Conservation (phyloP, 2,329 filamentous ascomycete species). For the Lasiodiplodia gonubiensis region DNA sequence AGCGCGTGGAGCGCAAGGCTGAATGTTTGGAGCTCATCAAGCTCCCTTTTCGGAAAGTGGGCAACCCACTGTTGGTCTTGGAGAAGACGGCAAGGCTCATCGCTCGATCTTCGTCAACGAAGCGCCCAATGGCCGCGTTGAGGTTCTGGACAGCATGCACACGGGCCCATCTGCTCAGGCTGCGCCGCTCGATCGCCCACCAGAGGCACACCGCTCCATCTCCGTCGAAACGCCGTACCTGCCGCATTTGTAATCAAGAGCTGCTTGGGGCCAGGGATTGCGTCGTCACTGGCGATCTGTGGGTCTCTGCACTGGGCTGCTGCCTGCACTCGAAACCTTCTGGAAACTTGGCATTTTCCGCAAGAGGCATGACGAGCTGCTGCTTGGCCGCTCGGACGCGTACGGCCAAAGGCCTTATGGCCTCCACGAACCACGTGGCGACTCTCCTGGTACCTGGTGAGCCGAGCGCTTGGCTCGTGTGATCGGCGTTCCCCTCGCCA, state of each 20-base stretch:
- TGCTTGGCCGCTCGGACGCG: too few relatives aligned
- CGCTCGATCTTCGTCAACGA: constrained; percentile 9
- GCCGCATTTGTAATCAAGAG: not conserved
- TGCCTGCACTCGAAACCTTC: constrained; percentile 17
- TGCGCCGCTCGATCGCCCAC: constrained; percentile 5
- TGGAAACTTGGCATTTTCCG: not conserved
- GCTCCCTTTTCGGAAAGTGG: not conserved
- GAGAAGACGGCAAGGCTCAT: not conserved
- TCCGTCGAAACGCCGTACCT: not conserved
- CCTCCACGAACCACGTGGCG: too few relatives aligned
- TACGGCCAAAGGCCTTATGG: too few relatives aligned
- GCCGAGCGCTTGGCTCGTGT: too few relatives aligned
- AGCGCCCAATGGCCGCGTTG: not conserved
- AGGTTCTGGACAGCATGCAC: not conserved
- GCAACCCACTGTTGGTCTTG: not conserved
- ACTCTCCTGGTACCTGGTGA: not conserved
- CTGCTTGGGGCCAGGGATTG: too few relatives aligned
- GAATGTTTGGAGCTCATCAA: not conserved
- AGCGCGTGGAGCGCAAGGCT: constrained; percentile 4
- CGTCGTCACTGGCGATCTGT: constrained; percentile 3
- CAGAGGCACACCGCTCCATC: constrained; percentile 5
- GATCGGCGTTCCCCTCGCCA: too few relatives aligned
- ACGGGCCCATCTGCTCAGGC: constrained; percentile 55
- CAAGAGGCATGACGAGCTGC: constrained; percentile 3
- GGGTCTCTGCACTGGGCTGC: not conserved